Conservation (phyloP, 306 rosid genomes). For the Rubus idaeus region DNA sequence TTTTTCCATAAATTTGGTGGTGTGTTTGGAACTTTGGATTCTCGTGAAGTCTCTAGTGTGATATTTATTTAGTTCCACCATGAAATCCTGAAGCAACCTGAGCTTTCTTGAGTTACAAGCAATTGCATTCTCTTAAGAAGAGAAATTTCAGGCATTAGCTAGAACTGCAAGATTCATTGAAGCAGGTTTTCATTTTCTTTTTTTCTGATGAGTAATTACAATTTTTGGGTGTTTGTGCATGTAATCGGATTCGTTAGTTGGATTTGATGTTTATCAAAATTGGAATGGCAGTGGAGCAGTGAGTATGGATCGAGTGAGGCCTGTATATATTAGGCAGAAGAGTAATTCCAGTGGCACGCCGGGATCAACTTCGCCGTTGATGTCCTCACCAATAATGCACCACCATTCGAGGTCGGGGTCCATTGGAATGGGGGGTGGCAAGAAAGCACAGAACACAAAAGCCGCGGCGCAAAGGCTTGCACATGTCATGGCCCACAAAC, state of each 20-base stretch:
- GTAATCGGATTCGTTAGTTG: neutral
- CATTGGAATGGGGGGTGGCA: slow-evolving; percentile 36
- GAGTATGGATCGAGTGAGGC: slow-evolving; percentile 62
- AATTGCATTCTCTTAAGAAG: neutral
- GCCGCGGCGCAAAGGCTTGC: slow-evolving; percentile 99
- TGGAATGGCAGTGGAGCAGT: neutral
- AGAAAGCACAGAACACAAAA: slow-evolving; percentile 74
- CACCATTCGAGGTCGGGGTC: slow-evolving; percentile 60
- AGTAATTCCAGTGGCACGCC: slow-evolving; percentile 50
- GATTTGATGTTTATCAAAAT: neutral
- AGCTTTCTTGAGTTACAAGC: slow-evolving; percentile 5
- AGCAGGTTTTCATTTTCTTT: neutral
- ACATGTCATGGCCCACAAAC: slow-evolving; percentile 78
- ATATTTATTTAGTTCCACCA: neutral
- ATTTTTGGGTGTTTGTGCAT: neutral
- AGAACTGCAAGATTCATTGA: neutral
- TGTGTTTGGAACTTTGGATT: neutral
- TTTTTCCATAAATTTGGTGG: neutral
- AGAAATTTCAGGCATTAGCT: slow-evolving; percentile 5
- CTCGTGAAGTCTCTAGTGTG: neutral
- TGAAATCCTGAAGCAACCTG: neutral
- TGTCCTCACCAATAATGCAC: slow-evolving; percentile 27
- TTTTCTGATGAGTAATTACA: neutral
- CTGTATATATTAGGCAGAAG: slow-evolving; percentile 51
- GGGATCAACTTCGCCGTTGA: slow-evolving; percentile 47